A percentile compares a stretch with the other conserved stretches of the same genome.
Conservation (phyloP, 148 eudicot genomes). For the Agrostemma githago region DNA sequence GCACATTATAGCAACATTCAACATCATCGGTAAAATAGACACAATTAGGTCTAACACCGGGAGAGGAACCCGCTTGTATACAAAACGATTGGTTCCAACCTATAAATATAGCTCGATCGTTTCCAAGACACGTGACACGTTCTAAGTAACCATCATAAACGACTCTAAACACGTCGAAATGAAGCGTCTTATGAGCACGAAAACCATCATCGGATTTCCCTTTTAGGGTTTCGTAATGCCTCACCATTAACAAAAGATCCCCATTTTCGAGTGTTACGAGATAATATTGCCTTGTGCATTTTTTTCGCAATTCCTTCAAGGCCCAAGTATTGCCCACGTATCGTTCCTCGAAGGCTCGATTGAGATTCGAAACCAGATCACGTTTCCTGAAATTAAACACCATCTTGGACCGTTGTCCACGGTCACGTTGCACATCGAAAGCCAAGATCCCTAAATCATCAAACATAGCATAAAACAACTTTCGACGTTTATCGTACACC, state of each 20-base stretch:
- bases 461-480: neutral
- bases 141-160: neutral
- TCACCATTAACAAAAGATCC: too few species aligned
- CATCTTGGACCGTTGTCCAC: neutral
- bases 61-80: neutral
- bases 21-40: conserved; percentile 6
- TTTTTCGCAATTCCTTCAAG: neutral
- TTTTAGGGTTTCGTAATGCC: too few species aligned
- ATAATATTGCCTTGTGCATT: too few species aligned
- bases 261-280: too few species aligned
- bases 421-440: neutral
- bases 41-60: conserved; percentile 2
- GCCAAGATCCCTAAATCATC: neutral
- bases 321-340: neutral
- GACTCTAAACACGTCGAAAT: neutral
- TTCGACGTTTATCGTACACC: neutral
- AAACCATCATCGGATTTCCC: too few species aligned
- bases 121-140: too few species aligned
- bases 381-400: neutral
- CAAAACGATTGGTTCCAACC: conserved; percentile 6
- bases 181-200: neutral
- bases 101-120: too few species aligned
- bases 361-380: neutral
- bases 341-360: neutral
- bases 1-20: neutral